Evolutionary conservation across 345 rosid species (phyloP), one percentile per base, ranked within the genome.

Genomic region (Draba incana): DNA sequence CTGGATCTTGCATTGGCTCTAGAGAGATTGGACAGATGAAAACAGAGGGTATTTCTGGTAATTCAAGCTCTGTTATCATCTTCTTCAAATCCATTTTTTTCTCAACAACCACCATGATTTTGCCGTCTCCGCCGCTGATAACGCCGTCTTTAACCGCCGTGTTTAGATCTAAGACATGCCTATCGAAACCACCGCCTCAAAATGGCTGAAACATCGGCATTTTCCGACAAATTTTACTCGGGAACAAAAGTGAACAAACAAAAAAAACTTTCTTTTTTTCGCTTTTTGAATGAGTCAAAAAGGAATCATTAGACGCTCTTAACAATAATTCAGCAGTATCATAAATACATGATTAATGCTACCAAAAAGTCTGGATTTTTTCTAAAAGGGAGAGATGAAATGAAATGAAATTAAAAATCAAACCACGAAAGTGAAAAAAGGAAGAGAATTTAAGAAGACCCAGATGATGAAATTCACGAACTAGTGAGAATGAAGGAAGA

Each of bases 1-100:
- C 88, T 20, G 92, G 92, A 70, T 87, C 88, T 69, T 77, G 85
- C 92, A 87, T 87, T 59, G 89, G 87, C 64, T 87, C 89, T 12
- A 87, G 79, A 15, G 92, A 87, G 69, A 87, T 87, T n/a, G 89
- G 89, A 64, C 92, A 87, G 8, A 87, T 82, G 64, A 87, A 87
- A 39, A 87, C 92, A 10, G 86, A 75, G 39, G 89, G 89, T 37
- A 84, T 74, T 51, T 87, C 90, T 2, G 80, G 64, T 38, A 75
- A 73, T 60, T 83, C 83, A 14, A 87, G 83, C 82, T 84, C 92
- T 12, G 79, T 75, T 61, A 87, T 74, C 88, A 87, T 87, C 72
- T 79, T 79, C 78, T 74, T 83, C 76, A 85, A 83, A 83, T 88
- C 90, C 72, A 83, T 55, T 66, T 80, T 84, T 72, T 83, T 87